Base-by-base conservation (phyloP, 2,329 filamentous ascomycete genomes). In the Emmonsiellopsis sp. region DNA sequence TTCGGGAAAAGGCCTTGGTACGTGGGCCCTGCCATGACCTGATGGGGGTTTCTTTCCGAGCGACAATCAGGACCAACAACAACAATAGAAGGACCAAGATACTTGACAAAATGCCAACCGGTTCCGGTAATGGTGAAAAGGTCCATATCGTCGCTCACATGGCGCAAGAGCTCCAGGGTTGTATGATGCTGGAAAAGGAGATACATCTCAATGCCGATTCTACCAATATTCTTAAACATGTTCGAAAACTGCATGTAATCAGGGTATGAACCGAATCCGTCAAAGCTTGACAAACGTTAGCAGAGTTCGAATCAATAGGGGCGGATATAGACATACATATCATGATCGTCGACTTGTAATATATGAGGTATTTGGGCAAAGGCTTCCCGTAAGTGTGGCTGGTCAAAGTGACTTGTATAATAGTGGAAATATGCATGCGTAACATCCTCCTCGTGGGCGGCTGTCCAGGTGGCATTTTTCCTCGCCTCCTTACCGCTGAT, bases 51-150 rank as follows among this genome's bases (percentile, higher is more conserved):
- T 50, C 93, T 79, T 71, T 98, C 93, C 5, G 91, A 95, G 51
- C 93, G 84, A 61, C 90, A 92, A 68, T 98, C 93, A 2, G 88
- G 86, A 0, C 92, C 93, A 49, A 95, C 85, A 0, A 95, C 86
- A 0, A 89, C 90, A 10, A 98, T 85, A 4, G 88, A 88, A 0
- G 93, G 93, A 0, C 93, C 93, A 5, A 98, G 81, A 63, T 87
- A 96, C 71, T 98, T 98, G 71, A 98, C 83, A 69, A 97, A 98
- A 70, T 98, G 93, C 93, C 93, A 98, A 6, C 93, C 93, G 17
- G 87, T 87, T n/a, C 93, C 92, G 0, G 93, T 97, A 53, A 98
- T 86, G 1, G 92, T 97, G 72, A 98, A 98, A 5, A 98, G 81
- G 62, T 98, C 93, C 47, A 84, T 79, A 64, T 98, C 93, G 46